Percentiles rank a stretch among this genome's conserved stretches.
These are phyloP conservation scores for Tuber brumale DNA, from an alignment of 495 filamentous ascomycete genomes.

Conservation along the genomic window DNA sequence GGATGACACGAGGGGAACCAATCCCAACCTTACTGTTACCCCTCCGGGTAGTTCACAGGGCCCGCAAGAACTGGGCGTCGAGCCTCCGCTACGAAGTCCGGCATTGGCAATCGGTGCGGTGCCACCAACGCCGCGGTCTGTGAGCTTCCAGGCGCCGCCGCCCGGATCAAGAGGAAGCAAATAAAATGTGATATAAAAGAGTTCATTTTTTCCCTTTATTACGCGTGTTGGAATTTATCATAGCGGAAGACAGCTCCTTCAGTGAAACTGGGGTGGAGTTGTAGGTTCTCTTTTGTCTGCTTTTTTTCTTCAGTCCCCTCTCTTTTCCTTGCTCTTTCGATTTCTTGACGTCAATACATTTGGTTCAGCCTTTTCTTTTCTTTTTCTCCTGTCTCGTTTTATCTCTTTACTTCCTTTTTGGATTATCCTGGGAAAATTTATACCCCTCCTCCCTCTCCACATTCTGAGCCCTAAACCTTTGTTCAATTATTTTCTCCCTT, in stretches of 20 bases:
- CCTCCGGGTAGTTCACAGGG: not conserved
- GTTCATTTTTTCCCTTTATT: slow-evolving; percentile 15
- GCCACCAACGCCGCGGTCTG: slow-evolving; percentile 33
- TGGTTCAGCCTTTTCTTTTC: slow-evolving; percentile 8
- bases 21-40: not conserved
- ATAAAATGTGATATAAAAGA: slow-evolving; percentile 20
- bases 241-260: slow-evolving; percentile 20
- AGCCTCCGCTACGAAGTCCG: slow-evolving; percentile 7
- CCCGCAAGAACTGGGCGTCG: not conserved
- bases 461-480: not conserved
- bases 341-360: not conserved
- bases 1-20: not conserved
- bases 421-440: not conserved
- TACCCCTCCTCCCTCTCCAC: not conserved
- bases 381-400: slow-evolving; percentile 4
- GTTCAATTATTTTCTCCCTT: not conserved
- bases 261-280: slow-evolving; percentile 24
- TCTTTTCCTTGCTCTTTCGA: not conserved
- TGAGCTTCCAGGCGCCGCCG: slow-evolving; percentile 34
- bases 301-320: slow-evolving; percentile 2
- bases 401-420: slow-evolving; percentile 8
- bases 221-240: slow-evolving; percentile 17
- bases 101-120: slow-evolving; percentile 22
- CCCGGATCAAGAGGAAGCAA: slow-evolving; percentile 25
- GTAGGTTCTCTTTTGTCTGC: slow-evolving; percentile 20